Evolutionary conservation across 331 rosid genomes (phyloP), one percentile per base, ranked within the genome.

Genomic region (Pyrus hybrid): DNA sequence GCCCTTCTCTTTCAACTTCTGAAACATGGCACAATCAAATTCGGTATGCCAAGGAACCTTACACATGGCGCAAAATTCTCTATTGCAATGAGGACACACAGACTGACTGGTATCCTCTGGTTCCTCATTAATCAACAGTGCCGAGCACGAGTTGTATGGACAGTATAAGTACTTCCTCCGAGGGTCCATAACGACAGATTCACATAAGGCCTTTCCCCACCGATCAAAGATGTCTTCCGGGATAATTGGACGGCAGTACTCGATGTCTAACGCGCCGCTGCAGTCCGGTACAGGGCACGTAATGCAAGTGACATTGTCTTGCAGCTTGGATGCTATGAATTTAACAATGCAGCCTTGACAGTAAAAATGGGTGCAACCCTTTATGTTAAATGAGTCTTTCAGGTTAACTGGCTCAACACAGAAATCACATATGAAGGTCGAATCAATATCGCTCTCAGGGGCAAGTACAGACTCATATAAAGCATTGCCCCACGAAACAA

Each of bases 31-130:
- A 14, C 75, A 54, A 18, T 21, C 21, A 4, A 54, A 29, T 2
- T 71, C n/a, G 1, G 14, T 41, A 21, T 54, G 75, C 66, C 53
- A 71, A 71, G 76, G 76, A 33, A 56, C 75, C 75, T 56, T 54
- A 21, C 66, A 71, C 75, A 54, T 61, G 12, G 33, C 76, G 8
- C 75, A 71, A 16, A 56, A 30, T 8, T 5, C 16, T 56, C n/a
- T 33, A 29, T 54, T 32, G 26, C 75, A 71, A 54, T 54, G 43
- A 11, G 75, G 75, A n/a, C 75, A 71, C 49, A 20, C 2, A 11
- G 30, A 54, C 9, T 30, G 18, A 5, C 32, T 37, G 9, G 35
- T 54, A 30, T 1, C 49, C 29, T 53, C 45, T 12, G 25, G 17
- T 53, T 60, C 51, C 22, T 71, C 64, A 54, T 54, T 4, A n/a